Evolutionary conservation across 495 filamentous ascomycete species (phyloP).

Genomic region (Antarctomyces pellizariae): DNA sequence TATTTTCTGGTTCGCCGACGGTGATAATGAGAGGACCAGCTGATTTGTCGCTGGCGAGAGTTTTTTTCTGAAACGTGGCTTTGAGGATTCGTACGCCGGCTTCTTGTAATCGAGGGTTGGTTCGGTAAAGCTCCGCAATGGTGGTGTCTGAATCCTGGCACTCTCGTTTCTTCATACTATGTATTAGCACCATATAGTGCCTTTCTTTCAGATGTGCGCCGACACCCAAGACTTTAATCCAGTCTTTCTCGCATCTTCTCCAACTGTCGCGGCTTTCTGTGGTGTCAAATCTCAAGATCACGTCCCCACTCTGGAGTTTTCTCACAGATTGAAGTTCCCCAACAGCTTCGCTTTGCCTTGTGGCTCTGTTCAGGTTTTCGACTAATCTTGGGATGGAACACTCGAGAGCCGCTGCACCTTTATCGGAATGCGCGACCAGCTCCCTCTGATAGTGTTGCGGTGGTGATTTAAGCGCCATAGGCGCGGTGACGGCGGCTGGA

Average conservation of each 20-base stretch:
- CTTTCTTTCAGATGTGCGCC: not conserved
- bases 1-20: slow-evolving; percentile 1
- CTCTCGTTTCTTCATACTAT: not conserved
- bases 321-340: too few relatives aligned
- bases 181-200: not conserved
- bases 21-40: not conserved
- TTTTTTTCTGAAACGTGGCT: not conserved
- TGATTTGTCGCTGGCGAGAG: not conserved
- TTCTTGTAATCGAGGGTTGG: not conserved
- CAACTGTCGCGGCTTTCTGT: too few relatives aligned
- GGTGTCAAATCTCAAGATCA: too few relatives aligned
- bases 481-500: too few relatives aligned
- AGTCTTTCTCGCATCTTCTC: not conserved
- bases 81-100: not conserved
- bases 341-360: too few relatives aligned
- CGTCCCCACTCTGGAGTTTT: too few relatives aligned
- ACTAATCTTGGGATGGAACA: too few relatives aligned
- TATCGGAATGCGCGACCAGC: too few relatives aligned
- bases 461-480: too few relatives aligned
- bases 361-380: too few relatives aligned
- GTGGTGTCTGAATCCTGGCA: not conserved
- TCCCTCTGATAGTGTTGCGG: too few relatives aligned
- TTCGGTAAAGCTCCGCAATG: not conserved
- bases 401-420: too few relatives aligned
- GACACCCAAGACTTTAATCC: not conserved